Percentiles rank a stretch among this genome's conserved stretches.
These are phyloP conservation scores for Geotrichum citri-aurantii DNA, from an alignment of 1,139 yeast genomes.

Conservation along the genomic window DNA sequence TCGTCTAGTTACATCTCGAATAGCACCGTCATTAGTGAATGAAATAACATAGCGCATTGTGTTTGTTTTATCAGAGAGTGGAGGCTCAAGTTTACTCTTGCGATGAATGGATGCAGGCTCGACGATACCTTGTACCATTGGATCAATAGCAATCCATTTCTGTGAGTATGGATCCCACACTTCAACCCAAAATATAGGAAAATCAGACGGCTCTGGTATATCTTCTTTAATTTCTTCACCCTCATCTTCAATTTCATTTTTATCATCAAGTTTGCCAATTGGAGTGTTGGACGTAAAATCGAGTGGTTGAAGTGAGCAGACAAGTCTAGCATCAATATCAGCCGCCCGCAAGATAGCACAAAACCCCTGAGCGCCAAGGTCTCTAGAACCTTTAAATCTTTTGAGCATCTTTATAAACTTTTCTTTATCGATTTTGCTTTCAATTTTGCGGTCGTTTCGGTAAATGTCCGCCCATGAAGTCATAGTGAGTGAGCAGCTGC, in stretches of 20 bases:
- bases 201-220: constrained; percentile 35
- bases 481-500: constrained; percentile 42
- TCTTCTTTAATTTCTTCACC: constrained; percentile 3
- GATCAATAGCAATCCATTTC: constrained; percentile 84
- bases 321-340: constrained; percentile 66
- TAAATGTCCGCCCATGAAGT: constrained; percentile 57
- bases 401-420: constrained; percentile 26
- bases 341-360: constrained; percentile 66
- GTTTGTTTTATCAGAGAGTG: constrained; percentile 53
- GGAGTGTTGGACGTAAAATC: constrained; percentile 55
- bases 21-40: constrained; percentile 57
- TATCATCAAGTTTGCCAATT: constrained; percentile 18
- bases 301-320: constrained; percentile 83
- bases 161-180: constrained; percentile 75
- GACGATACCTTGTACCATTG: constrained; percentile 56
- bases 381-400: constrained; percentile 55
- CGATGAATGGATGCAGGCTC: constrained; percentile 54
- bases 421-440: constrained; percentile 22
- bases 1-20: constrained; percentile 79
- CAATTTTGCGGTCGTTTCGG: constrained; percentile 26
- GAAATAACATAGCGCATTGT: constrained; percentile 71
- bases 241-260: constrained; percentile 8
- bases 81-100: constrained; percentile 71
- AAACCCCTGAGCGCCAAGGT: constrained; percentile 82
- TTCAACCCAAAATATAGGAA: constrained; percentile 88